phyloP scores from a whole-genome alignment of 2,329 filamentous ascomycete species.

The Aureobasidium zeae region DNA sequence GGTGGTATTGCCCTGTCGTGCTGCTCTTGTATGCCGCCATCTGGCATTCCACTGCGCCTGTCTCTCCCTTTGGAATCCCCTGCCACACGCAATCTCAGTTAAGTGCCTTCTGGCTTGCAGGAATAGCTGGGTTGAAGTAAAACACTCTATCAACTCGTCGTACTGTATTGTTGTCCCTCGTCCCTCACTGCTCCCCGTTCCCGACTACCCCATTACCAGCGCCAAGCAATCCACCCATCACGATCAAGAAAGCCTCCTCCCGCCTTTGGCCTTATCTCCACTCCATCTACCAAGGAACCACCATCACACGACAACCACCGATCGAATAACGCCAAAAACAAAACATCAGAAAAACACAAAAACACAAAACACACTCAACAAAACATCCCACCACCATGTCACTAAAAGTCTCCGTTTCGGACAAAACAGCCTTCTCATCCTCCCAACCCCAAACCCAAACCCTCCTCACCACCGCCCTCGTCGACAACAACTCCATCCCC shows the following conservation, averaged over 20 bases:
- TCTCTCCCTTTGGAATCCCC: no score
- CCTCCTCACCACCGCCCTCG: slow-evolving; percentile 38
- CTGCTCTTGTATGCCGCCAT: slow-evolving; percentile 31
- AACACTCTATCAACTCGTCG: no score
- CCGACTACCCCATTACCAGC: no score
- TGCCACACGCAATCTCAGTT: no score
- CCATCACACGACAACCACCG: neutral
- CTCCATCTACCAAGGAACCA: neutral
- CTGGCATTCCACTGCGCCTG: slow-evolving; percentile 12
- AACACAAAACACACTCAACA: slow-evolving; percentile 20
- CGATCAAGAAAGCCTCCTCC: no score
- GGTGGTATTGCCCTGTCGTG: slow-evolving; percentile 55
- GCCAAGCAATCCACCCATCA: no score
- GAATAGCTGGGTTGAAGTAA: no score
- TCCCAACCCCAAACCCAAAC: slow-evolving; percentile 29
- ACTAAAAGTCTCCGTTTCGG: slow-evolving; percentile 32
- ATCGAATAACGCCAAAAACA: neutral
- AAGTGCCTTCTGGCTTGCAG: no score
- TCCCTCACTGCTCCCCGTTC: no score
- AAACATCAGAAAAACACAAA: neutral
- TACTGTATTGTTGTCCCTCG: no score
- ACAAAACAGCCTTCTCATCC: slow-evolving; percentile 32
- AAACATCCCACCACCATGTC: slow-evolving; percentile 17
- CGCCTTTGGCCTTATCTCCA: neutral
- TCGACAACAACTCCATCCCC: slow-evolving; percentile 41